A percentile compares a stretch with the other conserved stretches of the same genome.
phyloP scores from a whole-genome alignment of 2,329 filamentous ascomycete genomes.

The Alternaria panax region DNA sequence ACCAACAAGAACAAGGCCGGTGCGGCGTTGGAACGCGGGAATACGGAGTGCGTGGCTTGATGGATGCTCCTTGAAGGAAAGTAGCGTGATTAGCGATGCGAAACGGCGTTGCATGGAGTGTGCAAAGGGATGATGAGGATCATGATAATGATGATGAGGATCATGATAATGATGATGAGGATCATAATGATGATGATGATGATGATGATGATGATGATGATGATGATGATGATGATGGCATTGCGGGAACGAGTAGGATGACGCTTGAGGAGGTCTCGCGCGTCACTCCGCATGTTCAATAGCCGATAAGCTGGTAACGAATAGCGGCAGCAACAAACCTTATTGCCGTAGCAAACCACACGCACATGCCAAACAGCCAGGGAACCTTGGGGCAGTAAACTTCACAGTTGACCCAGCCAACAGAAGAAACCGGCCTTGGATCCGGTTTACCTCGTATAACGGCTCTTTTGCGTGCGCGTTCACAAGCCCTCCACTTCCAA shows the following conservation, averaged over 20 bases:
- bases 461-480: neutral
- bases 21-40: neutral
- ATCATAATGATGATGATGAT: neutral
- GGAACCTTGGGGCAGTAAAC: conserved; percentile 1
- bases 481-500: conserved; percentile 6
- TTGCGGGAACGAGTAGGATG: neutral
- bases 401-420: neutral
- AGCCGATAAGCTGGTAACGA: neutral
- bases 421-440: neutral
- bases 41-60: neutral
- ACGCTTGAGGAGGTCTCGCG: neutral
- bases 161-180: neutral
- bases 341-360: neutral
- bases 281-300: neutral
- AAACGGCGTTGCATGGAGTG: neutral
- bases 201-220: neutral
- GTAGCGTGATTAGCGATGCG: neutral
- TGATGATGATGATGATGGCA: neutral
- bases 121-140: neutral
- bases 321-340: conserved; percentile 12
- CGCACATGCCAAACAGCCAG: conserved; percentile 5
- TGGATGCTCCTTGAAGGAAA: neutral
- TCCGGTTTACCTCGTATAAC: neutral
- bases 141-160: neutral
- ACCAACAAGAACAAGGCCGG: neutral